Evolutionary conservation across 148 eudicot species (phyloP).

Genomic region (Beta vulgaris): DNA sequence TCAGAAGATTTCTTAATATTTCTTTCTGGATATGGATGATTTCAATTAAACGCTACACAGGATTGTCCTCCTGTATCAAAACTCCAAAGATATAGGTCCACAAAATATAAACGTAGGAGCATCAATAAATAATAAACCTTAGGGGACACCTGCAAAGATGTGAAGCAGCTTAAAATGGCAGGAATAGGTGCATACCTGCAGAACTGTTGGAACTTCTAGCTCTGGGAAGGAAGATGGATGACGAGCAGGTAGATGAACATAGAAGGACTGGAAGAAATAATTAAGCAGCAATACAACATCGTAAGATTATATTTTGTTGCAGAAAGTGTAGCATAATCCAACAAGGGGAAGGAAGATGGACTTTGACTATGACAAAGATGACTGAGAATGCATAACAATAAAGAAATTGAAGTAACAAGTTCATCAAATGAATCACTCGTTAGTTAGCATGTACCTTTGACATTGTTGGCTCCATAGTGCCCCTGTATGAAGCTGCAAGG

Average conservation of each 20-base stretch:
- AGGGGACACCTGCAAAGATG: neutral
- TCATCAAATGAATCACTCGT: neutral
- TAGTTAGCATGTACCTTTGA: slow-evolving; percentile 52
- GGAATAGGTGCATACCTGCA: slow-evolving; percentile 62
- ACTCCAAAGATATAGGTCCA: neutral
- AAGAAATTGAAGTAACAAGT: neutral
- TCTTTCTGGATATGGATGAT: no score
- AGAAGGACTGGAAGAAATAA: slow-evolving; percentile 65
- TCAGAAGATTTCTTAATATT: neutral
- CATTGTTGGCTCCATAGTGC: slow-evolving; percentile 89
- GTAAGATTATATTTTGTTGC: neutral
- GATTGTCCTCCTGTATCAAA: neutral
- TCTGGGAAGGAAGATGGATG: slow-evolving; percentile 92
- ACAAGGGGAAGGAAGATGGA: neutral
- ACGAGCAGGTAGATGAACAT: slow-evolving; percentile 82
- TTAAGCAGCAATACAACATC: slow-evolving; percentile 12
- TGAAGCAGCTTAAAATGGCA: neutral
- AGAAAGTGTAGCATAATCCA: neutral
- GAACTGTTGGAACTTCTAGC: slow-evolving; percentile 88
- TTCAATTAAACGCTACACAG: neutral
- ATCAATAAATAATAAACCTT: neutral
- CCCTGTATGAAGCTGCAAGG: slow-evolving; percentile 92
- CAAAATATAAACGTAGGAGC: neutral
- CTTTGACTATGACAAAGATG: neutral
- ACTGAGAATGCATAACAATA: neutral